A percentile compares a stretch with the other conserved stretches of the same genome.
Conservation (phyloP, 495 filamentous ascomycete genomes). For the Lindgomyces ingoldianus region DNA sequence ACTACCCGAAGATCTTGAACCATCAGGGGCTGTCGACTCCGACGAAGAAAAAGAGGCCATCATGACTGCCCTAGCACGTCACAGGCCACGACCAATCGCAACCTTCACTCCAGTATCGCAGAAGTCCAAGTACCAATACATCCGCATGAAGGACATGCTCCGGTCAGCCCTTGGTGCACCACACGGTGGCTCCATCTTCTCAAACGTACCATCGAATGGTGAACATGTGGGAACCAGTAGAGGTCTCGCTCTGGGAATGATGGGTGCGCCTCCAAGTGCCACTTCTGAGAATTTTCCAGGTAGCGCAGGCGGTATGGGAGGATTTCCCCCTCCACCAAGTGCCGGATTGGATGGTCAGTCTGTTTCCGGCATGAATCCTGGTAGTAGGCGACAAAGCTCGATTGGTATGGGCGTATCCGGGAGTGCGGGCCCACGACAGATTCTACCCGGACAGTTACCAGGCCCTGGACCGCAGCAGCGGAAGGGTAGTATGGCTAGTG, state of each 20-base stretch:
- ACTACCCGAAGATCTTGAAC: slow-evolving; percentile 78
- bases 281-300: slow-evolving; percentile 28
- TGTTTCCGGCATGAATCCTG: slow-evolving; percentile 14
- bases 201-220: background rate
- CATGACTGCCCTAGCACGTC: slow-evolving; percentile 77
- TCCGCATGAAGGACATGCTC: slow-evolving; percentile 87
- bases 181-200: slow-evolving; percentile 38
- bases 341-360: slow-evolving; percentile 28
- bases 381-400: slow-evolving; percentile 32
- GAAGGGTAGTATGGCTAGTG: slow-evolving; percentile 35
- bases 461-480: slow-evolving; percentile 34
- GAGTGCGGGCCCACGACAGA: slow-evolving; percentile 27
- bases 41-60: slow-evolving; percentile 90
- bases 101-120: slow-evolving; percentile 67
- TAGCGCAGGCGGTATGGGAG: slow-evolving; percentile 20
- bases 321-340: slow-evolving; percentile 26
- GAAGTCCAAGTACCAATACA: slow-evolving; percentile 72
- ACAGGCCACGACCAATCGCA: slow-evolving; percentile 71
- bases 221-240: slow-evolving; percentile 20
- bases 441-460: slow-evolving; percentile 34
- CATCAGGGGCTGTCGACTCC: slow-evolving; percentile 75
- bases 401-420: slow-evolving; percentile 12
- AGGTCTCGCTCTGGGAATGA: slow-evolving; percentile 25
- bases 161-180: slow-evolving; percentile 63
- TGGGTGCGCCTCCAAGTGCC: slow-evolving; percentile 32